Evolutionary conservation across 495 filamentous ascomycete genomes (phyloP).

Genomic region (Aspergillus nidulans): DNA sequence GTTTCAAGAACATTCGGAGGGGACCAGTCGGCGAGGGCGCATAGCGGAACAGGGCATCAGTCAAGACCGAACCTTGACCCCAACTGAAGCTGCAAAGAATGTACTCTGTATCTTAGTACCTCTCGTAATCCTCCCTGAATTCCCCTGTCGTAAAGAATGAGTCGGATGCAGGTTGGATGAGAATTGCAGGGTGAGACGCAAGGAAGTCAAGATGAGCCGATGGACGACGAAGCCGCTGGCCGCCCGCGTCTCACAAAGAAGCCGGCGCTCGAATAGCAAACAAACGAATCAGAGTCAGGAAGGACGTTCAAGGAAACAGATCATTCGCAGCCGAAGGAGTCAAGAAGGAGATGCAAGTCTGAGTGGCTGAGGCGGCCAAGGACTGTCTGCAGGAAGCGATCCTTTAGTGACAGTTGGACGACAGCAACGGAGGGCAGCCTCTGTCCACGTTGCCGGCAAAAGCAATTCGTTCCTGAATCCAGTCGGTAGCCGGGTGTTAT

Average conservation of each 20-base stretch:
- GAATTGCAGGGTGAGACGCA: constrained; percentile 1
- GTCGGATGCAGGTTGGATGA: background rate
- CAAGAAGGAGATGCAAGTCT: constrained; percentile 2
- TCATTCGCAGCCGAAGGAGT: constrained; percentile 1
- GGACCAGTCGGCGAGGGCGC: constrained; percentile 12
- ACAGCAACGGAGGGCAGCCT: constrained; percentile 14
- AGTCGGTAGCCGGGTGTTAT: background rate
- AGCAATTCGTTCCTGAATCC: background rate
- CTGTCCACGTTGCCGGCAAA: constrained; percentile 20
- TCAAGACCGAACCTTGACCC: constrained; percentile 5
- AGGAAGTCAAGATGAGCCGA: background rate
- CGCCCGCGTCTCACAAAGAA: constrained; percentile 9
- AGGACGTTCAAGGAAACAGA: background rate
- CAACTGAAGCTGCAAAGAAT: background rate
- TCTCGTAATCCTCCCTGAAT: background rate
- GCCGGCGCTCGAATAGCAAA: constrained; percentile 6
- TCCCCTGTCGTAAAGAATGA: background rate
- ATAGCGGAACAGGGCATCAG: constrained; percentile 10
- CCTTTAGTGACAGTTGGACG: constrained; percentile 12
- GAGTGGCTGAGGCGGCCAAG: constrained; percentile 14
- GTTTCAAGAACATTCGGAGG: constrained; percentile 21
- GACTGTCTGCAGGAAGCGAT: constrained; percentile 14
- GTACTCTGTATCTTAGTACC: background rate
- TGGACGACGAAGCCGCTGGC: background rate
- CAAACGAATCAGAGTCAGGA: constrained; percentile 4